These are phyloP conservation scores for Erysimum pusillum DNA, from an alignment of 441 rosid genomes.

Conservation along the genomic window DNA sequence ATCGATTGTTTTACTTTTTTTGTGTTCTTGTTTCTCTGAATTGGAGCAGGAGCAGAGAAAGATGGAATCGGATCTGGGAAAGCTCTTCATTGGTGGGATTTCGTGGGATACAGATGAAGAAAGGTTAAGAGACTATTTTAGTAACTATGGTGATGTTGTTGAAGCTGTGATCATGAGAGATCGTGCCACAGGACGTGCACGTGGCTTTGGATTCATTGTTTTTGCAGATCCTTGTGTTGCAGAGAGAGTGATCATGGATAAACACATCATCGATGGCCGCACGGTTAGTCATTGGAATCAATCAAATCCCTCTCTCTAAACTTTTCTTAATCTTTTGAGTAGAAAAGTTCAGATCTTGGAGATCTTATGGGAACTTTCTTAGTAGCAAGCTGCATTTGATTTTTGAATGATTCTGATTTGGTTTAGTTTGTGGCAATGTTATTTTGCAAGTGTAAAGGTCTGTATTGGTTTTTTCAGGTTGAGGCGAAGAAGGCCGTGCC, in stretches of 20 bases:
- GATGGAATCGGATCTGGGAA: slow-evolving; percentile 87
- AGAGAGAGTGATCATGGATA: slow-evolving; percentile 76
- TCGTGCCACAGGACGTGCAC: slow-evolving; percentile 76
- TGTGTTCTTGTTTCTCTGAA: background rate
- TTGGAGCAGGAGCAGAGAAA: slow-evolving; percentile 53
- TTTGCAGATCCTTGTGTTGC: slow-evolving; percentile 75
- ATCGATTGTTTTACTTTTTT: background rate
- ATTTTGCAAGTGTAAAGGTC: no score
- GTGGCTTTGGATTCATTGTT: slow-evolving; percentile 79
- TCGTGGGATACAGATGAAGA: slow-evolving; percentile 86
- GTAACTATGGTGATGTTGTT: slow-evolving; percentile 69
- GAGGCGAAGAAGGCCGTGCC: slow-evolving; percentile 87
- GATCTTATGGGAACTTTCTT: background rate
- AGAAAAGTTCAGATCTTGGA: no score
- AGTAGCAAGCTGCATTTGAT: no score
- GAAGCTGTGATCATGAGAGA: slow-evolving; percentile 81
- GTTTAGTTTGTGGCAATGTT: slow-evolving; percentile 17
- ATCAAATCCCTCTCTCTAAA: no score
- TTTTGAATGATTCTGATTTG: no score
- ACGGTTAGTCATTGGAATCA: no score
- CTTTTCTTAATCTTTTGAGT: no score
- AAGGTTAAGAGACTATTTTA: slow-evolving; percentile 67
- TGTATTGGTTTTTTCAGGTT: slow-evolving; percentile 54
- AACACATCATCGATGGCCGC: slow-evolving; percentile 82
- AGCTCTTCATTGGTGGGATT: slow-evolving; percentile 84